Conservation (phyloP, 192 early-diverging fungal species). For the Umbelopsis vinacea region DNA sequence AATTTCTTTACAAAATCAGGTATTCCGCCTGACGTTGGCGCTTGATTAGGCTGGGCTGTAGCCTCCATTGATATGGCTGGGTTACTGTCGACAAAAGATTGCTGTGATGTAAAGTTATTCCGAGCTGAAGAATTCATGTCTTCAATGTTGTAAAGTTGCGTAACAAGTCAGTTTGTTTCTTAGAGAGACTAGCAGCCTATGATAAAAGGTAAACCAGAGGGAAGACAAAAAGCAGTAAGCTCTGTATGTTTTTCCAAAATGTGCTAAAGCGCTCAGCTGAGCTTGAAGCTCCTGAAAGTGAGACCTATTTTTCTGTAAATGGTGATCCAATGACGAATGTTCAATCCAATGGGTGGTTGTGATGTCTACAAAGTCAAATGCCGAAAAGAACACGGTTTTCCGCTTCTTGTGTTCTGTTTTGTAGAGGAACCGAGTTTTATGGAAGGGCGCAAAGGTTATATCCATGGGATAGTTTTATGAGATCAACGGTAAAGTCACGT, state of each 20-base stretch:
- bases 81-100: conserved; percentile 11
- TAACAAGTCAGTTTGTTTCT: neutral
- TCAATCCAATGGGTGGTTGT: too few relatives aligned
- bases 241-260: neutral
- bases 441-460: too few relatives aligned
- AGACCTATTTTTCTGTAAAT: too few relatives aligned
- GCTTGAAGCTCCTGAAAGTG: too few relatives aligned
- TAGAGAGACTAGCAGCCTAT: neutral
- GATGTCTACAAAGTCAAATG: too few relatives aligned
- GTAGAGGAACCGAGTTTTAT: too few relatives aligned
- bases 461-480: too few relatives aligned
- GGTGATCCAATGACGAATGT: too few relatives aligned
- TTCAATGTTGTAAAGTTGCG: neutral
- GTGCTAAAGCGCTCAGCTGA: too few relatives aligned
- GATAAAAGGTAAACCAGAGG: neutral
- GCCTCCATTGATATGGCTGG: neutral
- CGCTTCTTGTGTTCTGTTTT: too few relatives aligned
- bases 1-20: conserved; percentile 38
- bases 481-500: too few relatives aligned
- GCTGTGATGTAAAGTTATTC: neutral
- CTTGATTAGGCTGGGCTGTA: neutral
- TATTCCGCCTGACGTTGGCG: conserved; percentile 3
- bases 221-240: neutral
- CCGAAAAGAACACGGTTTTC: too few relatives aligned
- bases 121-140: conserved; percentile 12